Percentiles rank a stretch among this genome's conserved stretches.
Evolutionary conservation across 805 yeast species (phyloP).

Genomic region (Candida loeiensis): DNA sequence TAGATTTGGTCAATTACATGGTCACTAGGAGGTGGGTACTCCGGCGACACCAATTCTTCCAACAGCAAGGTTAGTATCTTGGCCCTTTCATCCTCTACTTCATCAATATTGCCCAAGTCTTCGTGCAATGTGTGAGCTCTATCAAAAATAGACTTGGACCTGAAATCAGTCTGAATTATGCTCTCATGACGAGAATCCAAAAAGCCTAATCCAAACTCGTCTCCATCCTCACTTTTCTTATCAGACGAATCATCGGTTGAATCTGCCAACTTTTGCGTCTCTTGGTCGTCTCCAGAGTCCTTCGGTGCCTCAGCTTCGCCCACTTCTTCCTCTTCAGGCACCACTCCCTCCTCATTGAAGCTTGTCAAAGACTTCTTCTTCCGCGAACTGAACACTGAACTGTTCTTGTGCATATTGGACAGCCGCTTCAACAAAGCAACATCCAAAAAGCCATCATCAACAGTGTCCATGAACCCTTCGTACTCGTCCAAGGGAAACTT

Average conservation of each 20-base stretch:
- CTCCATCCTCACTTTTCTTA: conserved; percentile 26
- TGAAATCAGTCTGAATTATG: background rate
- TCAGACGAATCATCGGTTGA: conserved; percentile 27
- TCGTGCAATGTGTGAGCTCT: conserved; percentile 13
- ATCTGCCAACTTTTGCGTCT: conserved; percentile 9
- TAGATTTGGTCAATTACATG: conserved; percentile 54
- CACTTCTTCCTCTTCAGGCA: background rate
- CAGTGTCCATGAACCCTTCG: conserved; percentile 52
- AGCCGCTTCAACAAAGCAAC: conserved; percentile 49
- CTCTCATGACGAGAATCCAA: conserved; percentile 17
- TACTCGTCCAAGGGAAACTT: conserved; percentile 47
- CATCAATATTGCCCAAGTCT: conserved; percentile 13
- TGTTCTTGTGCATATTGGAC: conserved; percentile 25
- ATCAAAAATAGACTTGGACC: conserved; percentile 38
- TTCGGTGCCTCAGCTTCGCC: background rate
- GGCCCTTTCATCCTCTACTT: conserved; percentile 18
- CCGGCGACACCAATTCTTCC: conserved; percentile 54
- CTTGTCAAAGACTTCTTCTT: conserved; percentile 15
- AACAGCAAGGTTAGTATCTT: conserved; percentile 30
- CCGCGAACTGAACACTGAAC: conserved; percentile 19
- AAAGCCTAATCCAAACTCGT: conserved; percentile 27
- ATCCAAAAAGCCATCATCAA: conserved; percentile 67
- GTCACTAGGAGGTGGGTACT: conserved; percentile 54
- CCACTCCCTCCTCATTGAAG: conserved; percentile 5
- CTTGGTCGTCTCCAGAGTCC: conserved; percentile 9